Evolutionary conservation across 495 filamentous ascomycete genomes (phyloP).

Genomic region (Umbilicaria muhlenbergii): DNA sequence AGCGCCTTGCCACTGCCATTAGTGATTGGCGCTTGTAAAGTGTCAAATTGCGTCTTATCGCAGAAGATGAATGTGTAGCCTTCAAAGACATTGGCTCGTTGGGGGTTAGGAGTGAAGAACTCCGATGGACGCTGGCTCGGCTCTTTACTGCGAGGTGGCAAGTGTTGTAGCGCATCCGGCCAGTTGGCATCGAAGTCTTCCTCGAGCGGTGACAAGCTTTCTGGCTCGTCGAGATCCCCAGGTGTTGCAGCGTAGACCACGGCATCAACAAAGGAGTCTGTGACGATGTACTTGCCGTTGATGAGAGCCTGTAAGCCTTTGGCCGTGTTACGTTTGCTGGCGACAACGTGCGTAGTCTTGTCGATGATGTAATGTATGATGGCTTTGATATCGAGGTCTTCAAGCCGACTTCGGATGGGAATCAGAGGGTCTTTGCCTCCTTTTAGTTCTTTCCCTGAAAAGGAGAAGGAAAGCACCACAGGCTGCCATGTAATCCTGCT

Average conservation of each 20-base stretch:
- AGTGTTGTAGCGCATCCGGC: constrained; percentile 55
- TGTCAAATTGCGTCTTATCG: constrained; percentile 61
- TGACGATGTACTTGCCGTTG: constrained; percentile 67
- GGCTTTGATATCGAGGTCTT: constrained; percentile 77
- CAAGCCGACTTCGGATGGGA: constrained; percentile 45
- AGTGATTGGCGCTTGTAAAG: constrained; percentile 53
- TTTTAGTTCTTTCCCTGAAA: constrained; percentile 58
- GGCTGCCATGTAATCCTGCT: constrained; percentile 67
- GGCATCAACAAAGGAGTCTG: constrained; percentile 57
- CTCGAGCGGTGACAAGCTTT: constrained; percentile 53
- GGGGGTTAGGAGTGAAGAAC: constrained; percentile 51
- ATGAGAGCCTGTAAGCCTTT: constrained; percentile 80
- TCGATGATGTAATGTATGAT: constrained; percentile 50
- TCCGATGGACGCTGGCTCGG: constrained; percentile 42
- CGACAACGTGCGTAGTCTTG: constrained; percentile 74
- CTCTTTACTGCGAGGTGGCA: constrained; percentile 65
- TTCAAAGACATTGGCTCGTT: constrained; percentile 58
- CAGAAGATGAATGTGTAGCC: constrained; percentile 85
- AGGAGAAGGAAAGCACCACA: constrained; percentile 66
- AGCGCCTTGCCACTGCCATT: constrained; percentile 74
- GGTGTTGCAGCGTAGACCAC: constrained; percentile 50
- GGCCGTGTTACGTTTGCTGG: constrained; percentile 77
- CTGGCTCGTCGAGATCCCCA: constrained; percentile 33
- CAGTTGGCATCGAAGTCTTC: constrained; percentile 67
- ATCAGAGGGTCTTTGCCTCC: constrained; percentile 45